phyloP scores from a whole-genome alignment of 1,284 basidiomycete genomes.

The Irpex sp. region DNA sequence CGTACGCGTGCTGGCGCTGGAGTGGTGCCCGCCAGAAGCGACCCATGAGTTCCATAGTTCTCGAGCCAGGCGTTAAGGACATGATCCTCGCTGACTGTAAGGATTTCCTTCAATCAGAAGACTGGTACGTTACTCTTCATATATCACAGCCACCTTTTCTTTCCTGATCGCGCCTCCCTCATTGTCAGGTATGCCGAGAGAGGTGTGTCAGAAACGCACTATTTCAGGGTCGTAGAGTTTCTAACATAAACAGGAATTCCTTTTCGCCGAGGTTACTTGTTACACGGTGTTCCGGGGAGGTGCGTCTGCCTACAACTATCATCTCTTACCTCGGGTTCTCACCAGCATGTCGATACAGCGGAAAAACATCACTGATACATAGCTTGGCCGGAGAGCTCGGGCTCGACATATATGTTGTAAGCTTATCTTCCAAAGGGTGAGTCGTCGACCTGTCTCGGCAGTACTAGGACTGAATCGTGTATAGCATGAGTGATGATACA shows the following conservation, averaged over 20 bases:
- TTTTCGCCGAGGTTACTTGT: constrained; percentile 79
- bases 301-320: constrained; percentile 28
- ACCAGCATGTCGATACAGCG: constrained; percentile 39
- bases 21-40: constrained; percentile 83
- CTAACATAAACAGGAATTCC: constrained; percentile 59
- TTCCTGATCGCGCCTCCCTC: constrained; percentile 5
- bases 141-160: not conserved
- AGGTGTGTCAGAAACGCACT: constrained; percentile 38
- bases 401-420: constrained; percentile 87
- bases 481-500: constrained; percentile 84
- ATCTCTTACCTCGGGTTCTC: constrained; percentile 13
- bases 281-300: constrained; percentile 84
- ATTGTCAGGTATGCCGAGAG: constrained; percentile 73
- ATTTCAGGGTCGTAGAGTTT: constrained; percentile 24
- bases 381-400: constrained; percentile 82
- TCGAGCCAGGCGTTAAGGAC: constrained; percentile 82
- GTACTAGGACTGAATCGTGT: constrained; percentile 9
- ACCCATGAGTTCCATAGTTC: constrained; percentile 82
- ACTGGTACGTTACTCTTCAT: constrained; percentile 53
- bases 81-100: constrained; percentile 83
- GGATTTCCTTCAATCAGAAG: constrained; percentile 79
- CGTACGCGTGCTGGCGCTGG: constrained; percentile 78
- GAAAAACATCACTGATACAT: constrained; percentile 82
- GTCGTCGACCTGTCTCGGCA: constrained; percentile 16
- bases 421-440: constrained; percentile 79